Base-by-base conservation (phyloP, 768 basidiomycete genomes). In the Chiua virens region DNA sequence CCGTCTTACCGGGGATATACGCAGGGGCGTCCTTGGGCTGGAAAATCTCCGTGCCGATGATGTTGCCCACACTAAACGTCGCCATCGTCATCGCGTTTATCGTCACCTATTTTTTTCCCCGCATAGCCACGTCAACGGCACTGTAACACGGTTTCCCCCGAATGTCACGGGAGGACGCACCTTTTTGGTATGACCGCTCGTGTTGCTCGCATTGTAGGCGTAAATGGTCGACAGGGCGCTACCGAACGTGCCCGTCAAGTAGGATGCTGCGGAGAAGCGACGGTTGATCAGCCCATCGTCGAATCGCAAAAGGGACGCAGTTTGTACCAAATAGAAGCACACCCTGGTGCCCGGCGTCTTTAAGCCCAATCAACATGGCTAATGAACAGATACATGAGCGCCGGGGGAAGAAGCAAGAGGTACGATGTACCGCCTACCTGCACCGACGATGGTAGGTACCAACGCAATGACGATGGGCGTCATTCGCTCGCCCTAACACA, bases 141-240 rank as follows among this genome's bases (percentile, higher is more conserved):
- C 34, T 8, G 34, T 15, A 7, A 11, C 11, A 30, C 11, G 30
- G 27, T 27, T 27, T 27, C 27, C 27, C 30, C 6, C 34, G 34
- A 8, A 34, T 17, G 15, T 5, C 14, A 32, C 43, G 18, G 25
- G 25, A 34, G 9, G 40, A 35, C 30, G 7, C 39, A 71, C 73
- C 71, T 86, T 87, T 73, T 87, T 86, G 7, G 83, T 86, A 45
- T 83, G 80, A 0, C 82, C 82, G 30, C 77, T 77, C 0, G 79
- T 85, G 62, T 86, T 85, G 47, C 78, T 79, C 8, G 83, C 80
- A 46, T 85, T 83, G 56, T 81, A 85, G 0, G 84, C 82, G 50
- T 85, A 85, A 11, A 85, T 72, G 0, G 78, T 75, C 0, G 83
- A 78, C 10, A 86, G 64, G 0, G 81, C 79, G 45, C 79, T 81